A percentile compares a stretch with the other conserved stretches of the same genome.
These are phyloP conservation scores for Cymbopogon flexuosus DNA, from an alignment of 202 grass and related monocot genomes.

Conservation along the genomic window DNA sequence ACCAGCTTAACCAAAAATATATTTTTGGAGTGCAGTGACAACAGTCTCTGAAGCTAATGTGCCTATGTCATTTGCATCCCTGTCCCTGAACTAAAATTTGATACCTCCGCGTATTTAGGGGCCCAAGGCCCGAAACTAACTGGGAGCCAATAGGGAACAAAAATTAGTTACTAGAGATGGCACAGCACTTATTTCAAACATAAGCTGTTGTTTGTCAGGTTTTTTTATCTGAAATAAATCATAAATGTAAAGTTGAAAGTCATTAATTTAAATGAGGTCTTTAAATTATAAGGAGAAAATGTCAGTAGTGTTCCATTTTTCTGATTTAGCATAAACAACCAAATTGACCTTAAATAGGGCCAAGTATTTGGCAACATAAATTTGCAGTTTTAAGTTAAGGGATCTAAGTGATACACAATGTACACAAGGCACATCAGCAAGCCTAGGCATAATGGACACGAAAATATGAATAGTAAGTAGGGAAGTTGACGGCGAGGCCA, in stretches of 20 bases:
- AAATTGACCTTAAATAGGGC: neutral
- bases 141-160: neutral
- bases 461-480: neutral
- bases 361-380: neutral
- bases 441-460: neutral
- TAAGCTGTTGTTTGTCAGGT: neutral
- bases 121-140: neutral
- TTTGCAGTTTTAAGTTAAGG: neutral
- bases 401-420: neutral
- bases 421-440: neutral
- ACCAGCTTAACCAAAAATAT: conserved; percentile 8
- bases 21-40: neutral
- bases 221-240: neutral
- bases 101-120: neutral
- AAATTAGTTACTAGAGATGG: neutral
- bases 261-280: neutral
- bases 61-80: neutral
- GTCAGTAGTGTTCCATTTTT: neutral
- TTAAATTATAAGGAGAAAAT: neutral
- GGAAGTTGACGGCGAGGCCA: neutral
- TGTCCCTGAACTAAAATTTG: neutral
- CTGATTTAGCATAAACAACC: neutral
- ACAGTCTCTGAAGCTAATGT: neutral
- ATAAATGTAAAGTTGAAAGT: neutral
- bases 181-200: neutral